Percentiles rank a stretch among this genome's conserved stretches.
These are phyloP conservation scores for Rhytidhysteron rufulum DNA, from an alignment of 2,329 filamentous ascomycete species.

Conservation along the genomic window DNA sequence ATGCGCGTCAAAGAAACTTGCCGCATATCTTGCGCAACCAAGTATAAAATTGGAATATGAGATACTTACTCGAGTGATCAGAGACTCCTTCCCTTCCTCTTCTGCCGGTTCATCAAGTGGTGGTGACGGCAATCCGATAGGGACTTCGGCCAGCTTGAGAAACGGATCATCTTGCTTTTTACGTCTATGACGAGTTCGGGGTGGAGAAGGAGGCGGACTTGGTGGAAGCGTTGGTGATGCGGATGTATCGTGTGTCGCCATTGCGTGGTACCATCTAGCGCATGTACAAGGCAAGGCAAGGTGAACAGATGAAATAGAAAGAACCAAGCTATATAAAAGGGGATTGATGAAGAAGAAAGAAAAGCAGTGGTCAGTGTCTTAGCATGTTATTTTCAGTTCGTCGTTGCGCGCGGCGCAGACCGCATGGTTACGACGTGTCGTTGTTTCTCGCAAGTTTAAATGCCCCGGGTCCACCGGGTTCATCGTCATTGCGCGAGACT, in stretches of 20 bases:
- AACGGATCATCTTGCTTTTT: slow-evolving; percentile 26
- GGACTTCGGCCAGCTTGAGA: slow-evolving; percentile 21
- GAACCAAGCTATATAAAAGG: too few species aligned
- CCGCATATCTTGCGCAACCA: not conserved
- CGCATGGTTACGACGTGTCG: too few species aligned
- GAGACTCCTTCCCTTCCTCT: slow-evolving; percentile 20
- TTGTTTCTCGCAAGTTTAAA: not conserved
- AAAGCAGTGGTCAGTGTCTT: slow-evolving; percentile 1
- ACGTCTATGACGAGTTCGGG: slow-evolving; percentile 9
- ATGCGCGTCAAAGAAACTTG: too few species aligned
- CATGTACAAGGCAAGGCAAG: too few species aligned
- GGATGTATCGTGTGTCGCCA: not conserved
- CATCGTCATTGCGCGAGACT: not conserved
- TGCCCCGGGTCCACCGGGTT: not conserved
- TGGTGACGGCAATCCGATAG: slow-evolving; percentile 15
- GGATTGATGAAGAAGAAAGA: not conserved
- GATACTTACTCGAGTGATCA: slow-evolving; percentile 21
- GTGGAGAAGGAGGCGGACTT: slow-evolving; percentile 27
- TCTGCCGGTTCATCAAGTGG: slow-evolving; percentile 15
- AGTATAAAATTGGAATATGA: not conserved
- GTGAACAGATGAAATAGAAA: too few species aligned
- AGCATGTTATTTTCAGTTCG: not conserved
- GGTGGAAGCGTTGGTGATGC: slow-evolving; percentile 13
- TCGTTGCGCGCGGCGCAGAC: too few species aligned
- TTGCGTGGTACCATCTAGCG: too few species aligned